Evolutionary conservation across 306 rosid species (phyloP).

Genomic region (Lupinus albus): DNA sequence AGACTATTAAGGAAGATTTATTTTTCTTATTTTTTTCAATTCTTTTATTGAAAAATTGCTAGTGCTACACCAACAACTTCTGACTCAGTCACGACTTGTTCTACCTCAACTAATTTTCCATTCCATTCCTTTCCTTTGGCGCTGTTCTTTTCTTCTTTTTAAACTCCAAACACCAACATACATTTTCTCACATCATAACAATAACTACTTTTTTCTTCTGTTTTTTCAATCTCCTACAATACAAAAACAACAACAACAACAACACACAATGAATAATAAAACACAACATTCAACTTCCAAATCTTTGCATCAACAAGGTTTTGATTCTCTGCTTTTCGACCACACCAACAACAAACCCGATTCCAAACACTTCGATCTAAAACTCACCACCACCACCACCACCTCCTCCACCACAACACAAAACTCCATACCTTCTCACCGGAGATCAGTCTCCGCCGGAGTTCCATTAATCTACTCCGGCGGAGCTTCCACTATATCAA

Average conservation of each 20-base stretch:
- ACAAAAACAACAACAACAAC: neutral
- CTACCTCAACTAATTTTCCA: neutral
- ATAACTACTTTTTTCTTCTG: neutral
- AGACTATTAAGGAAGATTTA: too few species aligned
- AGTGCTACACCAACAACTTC: neutral
- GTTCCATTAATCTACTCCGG: constrained; percentile 77
- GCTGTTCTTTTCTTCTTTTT: neutral
- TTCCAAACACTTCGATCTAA: constrained; percentile 67
- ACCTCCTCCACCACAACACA: constrained; percentile 5
- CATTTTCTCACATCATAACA: neutral
- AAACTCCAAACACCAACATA: constrained; percentile 5
- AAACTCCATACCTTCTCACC: constrained; percentile 63
- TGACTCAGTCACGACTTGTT: constrained; percentile 11
- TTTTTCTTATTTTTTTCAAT: too few species aligned
- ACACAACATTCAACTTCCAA: constrained; percentile 51
- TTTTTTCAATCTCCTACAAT: constrained; percentile 2
- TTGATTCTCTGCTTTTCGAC: constrained; percentile 57
- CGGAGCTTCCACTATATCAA: constrained; percentile 35
- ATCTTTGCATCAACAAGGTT: constrained; percentile 52
- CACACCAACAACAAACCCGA: constrained; percentile 66
- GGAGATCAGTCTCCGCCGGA: constrained; percentile 85
- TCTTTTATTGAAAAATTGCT: too few species aligned
- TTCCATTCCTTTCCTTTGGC: neutral
- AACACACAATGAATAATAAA: neutral
- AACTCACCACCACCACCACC: constrained; percentile 26